Evolutionary conservation across 805 yeast genomes (phyloP).

Genomic region (Hanseniaspora thailandica): DNA sequence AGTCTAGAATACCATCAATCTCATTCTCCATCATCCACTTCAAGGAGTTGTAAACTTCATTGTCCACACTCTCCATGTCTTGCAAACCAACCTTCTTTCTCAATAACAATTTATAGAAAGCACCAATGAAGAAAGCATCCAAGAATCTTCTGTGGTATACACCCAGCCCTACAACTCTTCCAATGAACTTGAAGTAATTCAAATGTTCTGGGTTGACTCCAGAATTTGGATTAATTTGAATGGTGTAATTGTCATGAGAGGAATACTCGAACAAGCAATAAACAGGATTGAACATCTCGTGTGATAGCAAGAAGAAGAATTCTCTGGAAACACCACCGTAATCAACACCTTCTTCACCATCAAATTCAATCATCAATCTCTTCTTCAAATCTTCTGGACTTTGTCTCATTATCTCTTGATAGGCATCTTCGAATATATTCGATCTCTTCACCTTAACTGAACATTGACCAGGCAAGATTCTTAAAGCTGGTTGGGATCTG

Average conservation of each 20-base stretch:
- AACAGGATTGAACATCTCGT: slow-evolving; percentile 97
- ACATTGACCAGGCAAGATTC: slow-evolving; percentile 97
- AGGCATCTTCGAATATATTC: slow-evolving; percentile 92
- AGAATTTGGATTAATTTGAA: slow-evolving; percentile 95
- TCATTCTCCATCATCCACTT: slow-evolving; percentile 95
- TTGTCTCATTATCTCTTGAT: slow-evolving; percentile 97
- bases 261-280: slow-evolving; percentile 95
- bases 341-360: slow-evolving; percentile 98
- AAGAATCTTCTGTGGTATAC: slow-evolving; percentile 95
- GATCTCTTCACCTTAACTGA: slow-evolving; percentile 95
- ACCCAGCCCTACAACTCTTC: slow-evolving; percentile 95
- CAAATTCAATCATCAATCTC: slow-evolving; percentile 94
- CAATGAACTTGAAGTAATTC: slow-evolving; percentile 94
- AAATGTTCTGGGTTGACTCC: slow-evolving; percentile 96
- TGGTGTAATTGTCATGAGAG: slow-evolving; percentile 93
- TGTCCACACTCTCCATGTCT: slow-evolving; percentile 98
- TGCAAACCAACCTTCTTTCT: slow-evolving; percentile 87
- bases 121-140: slow-evolving; percentile 97
- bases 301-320: slow-evolving; percentile 89
- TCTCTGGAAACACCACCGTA: slow-evolving; percentile 99
- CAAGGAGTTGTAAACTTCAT: slow-evolving; percentile 86
- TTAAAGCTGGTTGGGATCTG: slow-evolving; percentile 94
- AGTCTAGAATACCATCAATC: slow-evolving; percentile 73
- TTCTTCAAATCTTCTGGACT: slow-evolving; percentile 96
- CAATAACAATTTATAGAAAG: slow-evolving; percentile 93